Percentiles rank a stretch among this genome's conserved stretches.
Conservation (phyloP, 148 eudicot genomes). For the Rhododendron williamsianum region DNA sequence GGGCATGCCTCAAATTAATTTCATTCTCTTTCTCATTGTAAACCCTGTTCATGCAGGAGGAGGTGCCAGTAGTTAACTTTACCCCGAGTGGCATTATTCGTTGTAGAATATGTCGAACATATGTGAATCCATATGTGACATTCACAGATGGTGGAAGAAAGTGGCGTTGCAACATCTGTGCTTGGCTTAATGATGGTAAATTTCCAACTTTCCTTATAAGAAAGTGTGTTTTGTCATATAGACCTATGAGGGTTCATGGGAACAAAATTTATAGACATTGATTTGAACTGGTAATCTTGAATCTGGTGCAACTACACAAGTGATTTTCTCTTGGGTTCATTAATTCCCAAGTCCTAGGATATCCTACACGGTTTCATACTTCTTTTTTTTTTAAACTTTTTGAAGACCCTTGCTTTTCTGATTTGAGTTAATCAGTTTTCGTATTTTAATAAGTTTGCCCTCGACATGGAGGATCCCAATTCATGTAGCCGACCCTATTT, state of each 20-base stretch:
- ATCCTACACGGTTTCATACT: neutral
- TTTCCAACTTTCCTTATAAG: neutral
- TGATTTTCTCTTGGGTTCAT: neutral
- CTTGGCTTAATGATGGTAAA: conserved; percentile 92
- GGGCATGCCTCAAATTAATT: conserved; percentile 2
- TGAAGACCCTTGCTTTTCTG: neutral
- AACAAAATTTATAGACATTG: neutral
- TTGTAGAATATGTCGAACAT: conserved; percentile 95
- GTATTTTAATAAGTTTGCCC: neutral
- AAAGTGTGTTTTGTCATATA: neutral
- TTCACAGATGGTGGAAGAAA: conserved; percentile 92
- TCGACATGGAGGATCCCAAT: too few species aligned
- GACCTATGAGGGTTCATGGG: neutral
- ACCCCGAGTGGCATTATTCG: conserved; percentile 82
- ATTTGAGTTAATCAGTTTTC: neutral
- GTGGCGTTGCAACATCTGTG: conserved; percentile 96
- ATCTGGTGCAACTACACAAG: neutral
- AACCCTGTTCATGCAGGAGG: conserved; percentile 55
- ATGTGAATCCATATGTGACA: conserved; percentile 78
- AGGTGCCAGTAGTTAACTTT: conserved; percentile 86
- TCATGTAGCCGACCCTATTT: neutral
- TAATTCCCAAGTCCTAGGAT: neutral
- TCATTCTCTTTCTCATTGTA: neutral
- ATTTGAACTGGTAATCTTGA: neutral
- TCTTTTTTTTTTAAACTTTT: neutral